Base-by-base conservation (phyloP, 2,329 filamentous ascomycete genomes). In the Myrmaecium sp. region DNA sequence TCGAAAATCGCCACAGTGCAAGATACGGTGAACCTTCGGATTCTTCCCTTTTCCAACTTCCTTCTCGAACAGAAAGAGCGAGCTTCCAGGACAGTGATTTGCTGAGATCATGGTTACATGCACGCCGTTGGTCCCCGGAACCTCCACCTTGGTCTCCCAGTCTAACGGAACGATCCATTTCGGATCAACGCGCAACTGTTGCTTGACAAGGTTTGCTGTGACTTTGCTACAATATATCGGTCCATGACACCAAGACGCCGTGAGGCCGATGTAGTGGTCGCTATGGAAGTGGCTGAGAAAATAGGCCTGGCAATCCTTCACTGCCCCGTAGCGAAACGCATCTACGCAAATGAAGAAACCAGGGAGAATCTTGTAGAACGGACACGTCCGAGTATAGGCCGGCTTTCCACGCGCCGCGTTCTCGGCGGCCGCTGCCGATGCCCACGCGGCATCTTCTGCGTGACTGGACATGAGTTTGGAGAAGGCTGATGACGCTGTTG, bases 251-350 rank as follows among this genome's bases (percentile, higher is more conserved):
- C 89, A 98, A 17, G 65, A 81, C 5, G 78, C 72, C 7, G 81
- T 89, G 7, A 98, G 58, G 2, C 89, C 89, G 17, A 94, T 73
- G 41, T 98, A 98, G 47, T 98, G 89, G 46, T 98, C 89, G 42
- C 83, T 94, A 51, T 98, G 89, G 39, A 95, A 98, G 46, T 98
- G 89, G 40, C 84, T 94, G 7, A 98, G 64, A 39, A 98, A 98
- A 47, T 98, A 98, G 2, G 86, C 89, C 28, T 79, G 76, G 48
- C 84, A 93, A 1, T 82, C 84, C 44, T 91, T 67, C 1, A 98
- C 81, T 4, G 84, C 82, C 2, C 89, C 89, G 43, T 95, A 98
- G 12, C 86, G 73, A 44, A 98, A 93, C 0, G 89, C 89, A 51
- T 98, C 89, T 1, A 98, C 89, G 31, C 82, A 91, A 28, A 95